Conservation (phyloP, 2,329 filamentous ascomycete species). For the Fusarium tanahbumbuense region DNA sequence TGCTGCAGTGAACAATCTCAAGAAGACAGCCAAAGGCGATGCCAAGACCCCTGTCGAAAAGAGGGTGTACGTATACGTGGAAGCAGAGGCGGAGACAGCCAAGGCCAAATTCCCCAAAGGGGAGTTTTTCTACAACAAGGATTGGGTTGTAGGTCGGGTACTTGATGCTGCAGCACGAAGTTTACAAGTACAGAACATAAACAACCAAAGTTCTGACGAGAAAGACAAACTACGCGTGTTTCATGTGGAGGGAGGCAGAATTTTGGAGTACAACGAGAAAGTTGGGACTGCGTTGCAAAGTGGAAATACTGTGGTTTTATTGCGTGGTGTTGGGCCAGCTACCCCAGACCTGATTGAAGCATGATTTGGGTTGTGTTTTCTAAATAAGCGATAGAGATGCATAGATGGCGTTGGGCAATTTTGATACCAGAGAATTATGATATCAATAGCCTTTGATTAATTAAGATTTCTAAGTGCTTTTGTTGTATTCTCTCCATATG, state of each 20-base stretch:
- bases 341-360: conserved; percentile 73
- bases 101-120: conserved; percentile 85
- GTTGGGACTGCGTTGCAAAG: conserved; percentile 77
- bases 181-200: conserved; percentile 84
- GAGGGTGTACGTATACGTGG: conserved; percentile 89
- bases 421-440: conserved; percentile 1
- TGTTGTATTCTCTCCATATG: not conserved
- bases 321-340: conserved; percentile 86
- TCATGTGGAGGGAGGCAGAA: conserved; percentile 87
- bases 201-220: conserved; percentile 81
- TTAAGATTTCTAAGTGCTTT: not conserved
- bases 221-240: conserved; percentile 87
- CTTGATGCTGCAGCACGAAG: conserved; percentile 81
- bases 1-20: conserved; percentile 79
- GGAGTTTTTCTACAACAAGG: conserved; percentile 81
- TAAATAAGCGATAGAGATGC: conserved; percentile 18
- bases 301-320: conserved; percentile 89
- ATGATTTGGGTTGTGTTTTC: conserved; percentile 21
- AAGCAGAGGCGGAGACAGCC: conserved; percentile 88
- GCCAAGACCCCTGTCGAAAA: conserved; percentile 83
- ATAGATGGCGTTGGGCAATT: conserved; percentile 39
- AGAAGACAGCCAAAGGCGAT: conserved; percentile 91
- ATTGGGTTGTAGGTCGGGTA: conserved; percentile 90
- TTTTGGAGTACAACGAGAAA: conserved; percentile 91
- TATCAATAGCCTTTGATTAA: not conserved